Conservation (phyloP, 306 rosid species). For the Crotalaria pallida region DNA sequence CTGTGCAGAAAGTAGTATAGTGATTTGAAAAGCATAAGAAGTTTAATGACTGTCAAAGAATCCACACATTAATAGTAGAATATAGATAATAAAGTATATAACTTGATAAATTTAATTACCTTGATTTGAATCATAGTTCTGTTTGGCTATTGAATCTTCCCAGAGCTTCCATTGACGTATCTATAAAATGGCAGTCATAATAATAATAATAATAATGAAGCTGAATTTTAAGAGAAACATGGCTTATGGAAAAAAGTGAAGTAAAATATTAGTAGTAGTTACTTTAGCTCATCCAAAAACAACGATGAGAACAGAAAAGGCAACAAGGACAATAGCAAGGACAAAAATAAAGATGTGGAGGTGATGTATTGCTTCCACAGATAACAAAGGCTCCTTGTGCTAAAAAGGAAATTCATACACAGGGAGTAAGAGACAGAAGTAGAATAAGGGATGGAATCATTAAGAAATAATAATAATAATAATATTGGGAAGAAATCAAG, state of each 20-base stretch:
- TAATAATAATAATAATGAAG: too few species aligned
- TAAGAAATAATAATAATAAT: neutral
- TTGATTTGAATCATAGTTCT: slow-evolving; percentile 31
- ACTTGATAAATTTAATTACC: slow-evolving; percentile 21
- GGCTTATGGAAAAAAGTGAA: neutral
- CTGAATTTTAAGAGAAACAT: too few species aligned
- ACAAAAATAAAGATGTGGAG: slow-evolving; percentile 89
- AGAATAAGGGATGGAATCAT: too few species aligned
- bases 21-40: neutral
- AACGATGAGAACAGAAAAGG: slow-evolving; percentile 72
- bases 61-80: neutral
- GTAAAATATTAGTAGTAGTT: slow-evolving; percentile 24
- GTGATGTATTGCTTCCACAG: slow-evolving; percentile 76
- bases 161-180: slow-evolving; percentile 87
- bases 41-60: neutral
- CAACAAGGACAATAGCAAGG: slow-evolving; percentile 73
- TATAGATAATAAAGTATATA: neutral
- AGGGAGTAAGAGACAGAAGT: too few species aligned
- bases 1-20: neutral
- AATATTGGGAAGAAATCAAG: neutral
- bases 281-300: slow-evolving; percentile 77
- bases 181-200: slow-evolving; percentile 25
- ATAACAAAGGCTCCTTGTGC: slow-evolving; percentile 73
- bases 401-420: slow-evolving; percentile 10
- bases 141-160: slow-evolving; percentile 60